Conservation (phyloP, 176 grass and related monocot genomes). For the Phragmites australis region DNA sequence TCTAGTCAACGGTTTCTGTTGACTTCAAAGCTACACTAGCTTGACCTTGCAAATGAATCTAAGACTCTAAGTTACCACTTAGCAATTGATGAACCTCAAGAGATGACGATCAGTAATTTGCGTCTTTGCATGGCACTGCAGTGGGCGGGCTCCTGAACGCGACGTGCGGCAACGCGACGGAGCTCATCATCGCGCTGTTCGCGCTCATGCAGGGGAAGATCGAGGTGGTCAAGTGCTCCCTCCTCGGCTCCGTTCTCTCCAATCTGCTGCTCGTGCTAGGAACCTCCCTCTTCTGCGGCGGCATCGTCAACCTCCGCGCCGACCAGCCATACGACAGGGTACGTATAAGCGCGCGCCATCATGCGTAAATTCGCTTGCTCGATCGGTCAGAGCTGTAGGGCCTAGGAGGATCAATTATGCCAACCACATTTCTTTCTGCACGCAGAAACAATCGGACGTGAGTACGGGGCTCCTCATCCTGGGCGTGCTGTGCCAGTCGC, state of each 20-base stretch:
- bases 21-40: too few species aligned
- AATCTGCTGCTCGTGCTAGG: slow-evolving; percentile 95
- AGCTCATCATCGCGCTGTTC: slow-evolving; percentile 91
- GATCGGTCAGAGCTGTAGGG: too few species aligned
- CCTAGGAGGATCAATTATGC: too few species aligned
- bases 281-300: slow-evolving; percentile 77
- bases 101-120: too few species aligned
- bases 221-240: slow-evolving; percentile 85
- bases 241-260: slow-evolving; percentile 91
- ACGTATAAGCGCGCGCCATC: too few species aligned
- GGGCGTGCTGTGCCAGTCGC: slow-evolving; percentile 75
- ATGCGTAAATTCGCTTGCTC: too few species aligned
- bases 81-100: too few species aligned
- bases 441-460: slow-evolving; percentile 70
- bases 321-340: slow-evolving; percentile 71
- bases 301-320: slow-evolving; percentile 59
- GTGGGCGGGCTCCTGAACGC: slow-evolving; percentile 94
- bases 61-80: too few species aligned
- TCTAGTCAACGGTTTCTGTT: too few species aligned
- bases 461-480: slow-evolving; percentile 72
- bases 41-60: not conserved
- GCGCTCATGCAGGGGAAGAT: slow-evolving; percentile 72
- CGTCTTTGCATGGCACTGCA: slow-evolving; percentile 32
- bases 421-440: too few species aligned
- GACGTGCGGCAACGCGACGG: slow-evolving; percentile 93